Conservation (phyloP, 768 basidiomycete species). For the Hypholoma sublateritium region DNA sequence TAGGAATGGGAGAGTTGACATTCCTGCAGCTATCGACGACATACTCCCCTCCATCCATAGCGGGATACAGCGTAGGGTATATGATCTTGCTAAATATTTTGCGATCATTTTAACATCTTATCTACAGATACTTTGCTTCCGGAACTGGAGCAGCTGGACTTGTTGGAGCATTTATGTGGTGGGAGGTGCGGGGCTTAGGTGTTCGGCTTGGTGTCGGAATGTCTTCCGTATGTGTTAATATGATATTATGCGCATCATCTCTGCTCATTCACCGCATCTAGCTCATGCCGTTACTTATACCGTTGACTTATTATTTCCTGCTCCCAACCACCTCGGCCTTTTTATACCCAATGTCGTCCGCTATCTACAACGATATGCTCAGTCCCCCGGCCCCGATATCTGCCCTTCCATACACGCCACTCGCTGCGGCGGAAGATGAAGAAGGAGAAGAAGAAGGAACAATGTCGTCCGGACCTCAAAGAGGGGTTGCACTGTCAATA, state of each 20-base stretch:
- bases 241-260: background rate
- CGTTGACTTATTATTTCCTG: conserved; percentile 73
- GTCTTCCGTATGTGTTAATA: conserved; percentile 60
- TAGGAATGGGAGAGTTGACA: conserved; percentile 91
- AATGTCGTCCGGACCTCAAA: conserved; percentile 35
- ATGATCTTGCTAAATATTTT: conserved; percentile 12
- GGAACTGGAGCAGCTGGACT: conserved; percentile 96
- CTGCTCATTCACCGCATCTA: conserved; percentile 27
- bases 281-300: conserved; percentile 83
- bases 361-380: conserved; percentile 37
- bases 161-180: conserved; percentile 92
- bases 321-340: conserved; percentile 65
- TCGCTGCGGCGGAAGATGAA: conserved; percentile 40
- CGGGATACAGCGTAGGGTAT: conserved; percentile 81
- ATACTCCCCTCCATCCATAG: conserved; percentile 64
- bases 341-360: conserved; percentile 34
- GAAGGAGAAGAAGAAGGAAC: conserved; percentile 42
- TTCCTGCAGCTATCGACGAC: conserved; percentile 92
- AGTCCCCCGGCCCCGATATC: conserved; percentile 27
- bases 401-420: conserved; percentile 43
- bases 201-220: conserved; percentile 82
- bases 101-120: background rate
- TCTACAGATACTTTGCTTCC: conserved; percentile 79
- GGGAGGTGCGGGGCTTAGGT: conserved; percentile 84
- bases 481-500: conserved; percentile 53